Evolutionary conservation across 2,329 filamentous ascomycete genomes (phyloP), one percentile per base, ranked within the genome.

Genomic region (Xylariomycetidae sp.): DNA sequence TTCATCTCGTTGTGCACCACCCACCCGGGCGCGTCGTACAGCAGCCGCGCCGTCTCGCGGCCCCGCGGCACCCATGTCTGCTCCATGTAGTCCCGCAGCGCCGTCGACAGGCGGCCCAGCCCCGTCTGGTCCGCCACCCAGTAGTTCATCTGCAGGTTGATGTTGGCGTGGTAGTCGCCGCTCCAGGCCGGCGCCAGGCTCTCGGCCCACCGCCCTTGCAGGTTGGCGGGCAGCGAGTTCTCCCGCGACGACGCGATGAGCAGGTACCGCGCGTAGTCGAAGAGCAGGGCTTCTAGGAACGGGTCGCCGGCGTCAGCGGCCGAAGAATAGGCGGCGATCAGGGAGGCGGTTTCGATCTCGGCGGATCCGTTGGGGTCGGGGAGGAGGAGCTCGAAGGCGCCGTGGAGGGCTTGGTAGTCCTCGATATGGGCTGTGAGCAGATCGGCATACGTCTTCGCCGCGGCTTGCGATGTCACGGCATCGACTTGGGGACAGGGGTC

Each of bases 131-230:
- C 71, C 3, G 67, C 64, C 2, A 57, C 59, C 74, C 75, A 80
- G 44, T 78, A 67, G 38, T 78, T 79, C 75, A 78, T 79, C 42
- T 80, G 71, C 1, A 78, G 36, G 36, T 79, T 79, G 45, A 80
- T 77, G 40, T 79, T 73, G 25, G 66, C 60, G 33, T 77, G 73
- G 36, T 77, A 79, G 43, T 79, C 73, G 3, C 60, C 66, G 10
- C 65, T 63, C 75, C 75, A 76, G 0, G 66, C 63, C 4, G 64
- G 57, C 0, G 44, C 43, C 1, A 39, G n/a, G 1, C 23, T 34
- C 27, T 71, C 63, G 4, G 64, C 67, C 76, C 75, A 80, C 13
- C 63, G 61, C 0, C 75, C 74, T 46, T 75, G 72, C 0, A 80
- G 59, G 36, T 78, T 79, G 0, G 74, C 61, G 0, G 75, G 75